Base-by-base conservation (phyloP, 169 alveolate genomes). In the Perkinsus chesapeaki region DNA sequence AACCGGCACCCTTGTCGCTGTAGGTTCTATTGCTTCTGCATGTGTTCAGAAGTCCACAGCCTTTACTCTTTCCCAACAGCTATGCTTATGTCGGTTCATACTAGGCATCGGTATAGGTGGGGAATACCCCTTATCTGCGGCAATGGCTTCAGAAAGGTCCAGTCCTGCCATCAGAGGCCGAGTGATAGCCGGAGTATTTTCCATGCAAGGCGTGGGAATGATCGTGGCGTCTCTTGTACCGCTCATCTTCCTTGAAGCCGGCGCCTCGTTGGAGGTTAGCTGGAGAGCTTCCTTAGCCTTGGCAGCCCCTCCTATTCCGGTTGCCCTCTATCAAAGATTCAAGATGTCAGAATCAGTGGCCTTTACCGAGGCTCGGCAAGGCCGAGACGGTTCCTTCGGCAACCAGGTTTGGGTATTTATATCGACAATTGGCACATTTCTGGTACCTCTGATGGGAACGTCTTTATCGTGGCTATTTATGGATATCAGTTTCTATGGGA, bases 61-160 rank as follows among this genome's bases (percentile, higher is more conserved):
- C 27, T 60, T 60, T 34, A 27, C 82, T 16, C 82, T 60, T 23
- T 27, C 82, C 37, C 31, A 12, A 1, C 82, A 60, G 31, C 23
- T 60, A 7, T 5, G 3, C 23, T 12, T 60, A 20, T 92, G 10
- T 48, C 91, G 93, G 20, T 19, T 92, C 36, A 10, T 92, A 23
- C 72, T 94, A 36, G 96, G 96, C 1, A n/a, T 94, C 31, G 96
- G 96, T 0, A 94, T 95, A 39, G 96, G 96, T 12, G 96, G 96
- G 48, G 96, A 95, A 39, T 95, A 95, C 36, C 96, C 96, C 10
- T 91, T 95, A n/a, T 95, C 96, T 5, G 96, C 96, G 34, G 93
- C 94, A 3, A 94, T 91, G 23, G 48, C 96, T 38, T 91, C 94
- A 72, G 94, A 48, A 39, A 39, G 90, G 43, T 93, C 93, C 73